phyloP scores from a whole-genome alignment of 306 rosid genomes.

The Urtica urens region DNA sequence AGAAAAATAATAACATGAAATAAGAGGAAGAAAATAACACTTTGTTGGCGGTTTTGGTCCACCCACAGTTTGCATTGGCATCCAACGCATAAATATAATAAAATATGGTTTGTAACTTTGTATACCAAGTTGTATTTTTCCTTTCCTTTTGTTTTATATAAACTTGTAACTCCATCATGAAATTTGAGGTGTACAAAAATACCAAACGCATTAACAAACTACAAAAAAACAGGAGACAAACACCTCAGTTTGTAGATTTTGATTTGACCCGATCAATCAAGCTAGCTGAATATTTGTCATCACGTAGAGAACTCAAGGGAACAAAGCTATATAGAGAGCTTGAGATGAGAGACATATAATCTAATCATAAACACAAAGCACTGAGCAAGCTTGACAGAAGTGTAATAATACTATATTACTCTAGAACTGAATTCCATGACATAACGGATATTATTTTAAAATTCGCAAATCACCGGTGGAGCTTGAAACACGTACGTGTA shows the following conservation, averaged over 20 bases:
- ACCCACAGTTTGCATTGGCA: not conserved
- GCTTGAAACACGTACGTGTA: not conserved
- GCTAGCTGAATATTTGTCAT: conserved; percentile 4
- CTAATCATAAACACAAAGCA: not conserved
- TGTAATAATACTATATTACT: not conserved
- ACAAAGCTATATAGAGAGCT: not conserved
- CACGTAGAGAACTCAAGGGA: not conserved
- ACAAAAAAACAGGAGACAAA: not conserved
- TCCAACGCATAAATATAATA: not conserved
- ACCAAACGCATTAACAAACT: not conserved
- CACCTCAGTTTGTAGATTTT: not conserved
- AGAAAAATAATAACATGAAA: not conserved
- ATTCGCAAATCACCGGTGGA: not conserved
- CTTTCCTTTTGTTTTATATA: not conserved
- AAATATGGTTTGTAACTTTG: not conserved
- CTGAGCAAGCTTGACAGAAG: not conserved
- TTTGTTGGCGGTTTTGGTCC: conserved; percentile 3
- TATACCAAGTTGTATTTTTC: not conserved
- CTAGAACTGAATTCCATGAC: not conserved
- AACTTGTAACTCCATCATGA: not conserved
- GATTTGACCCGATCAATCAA: conserved; percentile 1
- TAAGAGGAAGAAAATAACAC: too few species aligned
- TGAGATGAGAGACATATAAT: not conserved
- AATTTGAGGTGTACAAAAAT: not conserved
- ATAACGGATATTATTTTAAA: not conserved